Conservation (phyloP, 2,329 filamentous ascomycete species). For the Chaetomium olivaceum region DNA sequence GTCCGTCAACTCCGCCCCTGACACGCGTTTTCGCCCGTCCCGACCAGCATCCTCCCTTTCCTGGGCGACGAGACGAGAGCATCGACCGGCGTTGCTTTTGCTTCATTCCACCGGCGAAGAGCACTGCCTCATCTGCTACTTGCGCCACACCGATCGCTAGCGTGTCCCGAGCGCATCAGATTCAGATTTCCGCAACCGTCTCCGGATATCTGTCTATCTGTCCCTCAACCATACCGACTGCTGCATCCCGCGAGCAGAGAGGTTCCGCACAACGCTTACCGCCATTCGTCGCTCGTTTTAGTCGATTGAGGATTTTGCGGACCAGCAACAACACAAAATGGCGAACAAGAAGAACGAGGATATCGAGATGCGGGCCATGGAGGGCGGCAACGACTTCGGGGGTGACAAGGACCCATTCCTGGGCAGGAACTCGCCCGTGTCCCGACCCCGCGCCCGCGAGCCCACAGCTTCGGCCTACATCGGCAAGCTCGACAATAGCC, state of each 20-base stretch:
- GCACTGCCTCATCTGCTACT: conserved; percentile 11
- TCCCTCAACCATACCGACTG: neutral
- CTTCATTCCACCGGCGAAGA: conserved; percentile 9
- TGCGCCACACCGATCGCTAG: conserved; percentile 9
- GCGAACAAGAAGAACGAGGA: conserved; percentile 89
- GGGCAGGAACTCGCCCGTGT: conserved; percentile 44
- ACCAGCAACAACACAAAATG: conserved; percentile 53
- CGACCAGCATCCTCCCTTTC: conserved; percentile 19
- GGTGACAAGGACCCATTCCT: conserved; percentile 56
- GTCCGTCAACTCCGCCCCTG: conserved; percentile 13
- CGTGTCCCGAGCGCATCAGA: neutral
- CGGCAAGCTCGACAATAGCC: conserved; percentile 68
- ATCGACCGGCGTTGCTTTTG: conserved; percentile 20
- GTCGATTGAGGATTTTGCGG: conserved; percentile 17
- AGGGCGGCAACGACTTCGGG: conserved; percentile 52
- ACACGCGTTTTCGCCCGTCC: conserved; percentile 29
- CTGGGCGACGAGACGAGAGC: conserved; percentile 16
- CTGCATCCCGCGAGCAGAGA: neutral
- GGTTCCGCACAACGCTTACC: neutral
- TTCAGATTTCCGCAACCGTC: neutral
- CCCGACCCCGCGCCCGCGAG: conserved; percentile 35
- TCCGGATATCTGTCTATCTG: conserved; percentile 12
- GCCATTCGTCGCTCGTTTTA: conserved; percentile 21
- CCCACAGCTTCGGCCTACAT: conserved; percentile 42
- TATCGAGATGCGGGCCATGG: conserved; percentile 69